Evolutionary conservation across 2,329 filamentous ascomycete genomes (phyloP).

Genomic region (Annulohypoxylon truncatum): DNA sequence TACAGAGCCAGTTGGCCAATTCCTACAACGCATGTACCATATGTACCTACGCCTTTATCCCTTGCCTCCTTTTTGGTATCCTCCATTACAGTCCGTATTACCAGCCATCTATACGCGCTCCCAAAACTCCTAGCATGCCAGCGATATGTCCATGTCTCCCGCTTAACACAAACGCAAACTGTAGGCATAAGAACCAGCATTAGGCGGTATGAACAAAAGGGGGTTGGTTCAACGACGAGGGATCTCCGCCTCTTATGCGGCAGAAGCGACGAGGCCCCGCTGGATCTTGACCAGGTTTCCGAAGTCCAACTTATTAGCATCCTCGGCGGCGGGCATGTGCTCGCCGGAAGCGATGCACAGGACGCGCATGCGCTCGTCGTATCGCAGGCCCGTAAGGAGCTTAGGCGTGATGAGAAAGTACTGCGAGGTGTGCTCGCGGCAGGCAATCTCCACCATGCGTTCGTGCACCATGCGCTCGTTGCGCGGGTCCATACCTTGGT

Average conservation of each 20-base stretch:
- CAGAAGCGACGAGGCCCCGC: slow-evolving; percentile 41
- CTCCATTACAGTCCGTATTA: background rate
- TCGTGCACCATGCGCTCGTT: slow-evolving; percentile 99
- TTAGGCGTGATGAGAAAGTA: slow-evolving; percentile 99
- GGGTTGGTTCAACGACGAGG: background rate
- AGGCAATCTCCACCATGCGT: slow-evolving; percentile 98
- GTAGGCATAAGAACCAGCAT: background rate
- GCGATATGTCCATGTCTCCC: background rate
- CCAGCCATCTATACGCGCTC: background rate
- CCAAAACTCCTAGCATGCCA: slow-evolving; percentile 7
- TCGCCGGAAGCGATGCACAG: slow-evolving; percentile 95
- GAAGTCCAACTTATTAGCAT: slow-evolving; percentile 65
- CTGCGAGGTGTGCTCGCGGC: slow-evolving; percentile 79
- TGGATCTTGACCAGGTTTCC: slow-evolving; percentile 58
- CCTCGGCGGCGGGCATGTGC: slow-evolving; percentile 63
- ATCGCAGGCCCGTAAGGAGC: slow-evolving; percentile 84
- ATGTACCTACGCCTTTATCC: background rate
- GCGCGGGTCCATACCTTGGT: slow-evolving; percentile 98
- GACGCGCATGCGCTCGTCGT: slow-evolving; percentile 91
- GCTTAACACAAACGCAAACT: background rate
- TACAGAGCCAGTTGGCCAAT: background rate
- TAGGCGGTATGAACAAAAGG: background rate
- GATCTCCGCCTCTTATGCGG: slow-evolving; percentile 19
- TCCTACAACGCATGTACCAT: background rate
- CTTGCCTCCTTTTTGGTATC: background rate